Base-by-base conservation (phyloP, 2,329 filamentous ascomycete genomes). In the Claviceps lovelessii region DNA sequence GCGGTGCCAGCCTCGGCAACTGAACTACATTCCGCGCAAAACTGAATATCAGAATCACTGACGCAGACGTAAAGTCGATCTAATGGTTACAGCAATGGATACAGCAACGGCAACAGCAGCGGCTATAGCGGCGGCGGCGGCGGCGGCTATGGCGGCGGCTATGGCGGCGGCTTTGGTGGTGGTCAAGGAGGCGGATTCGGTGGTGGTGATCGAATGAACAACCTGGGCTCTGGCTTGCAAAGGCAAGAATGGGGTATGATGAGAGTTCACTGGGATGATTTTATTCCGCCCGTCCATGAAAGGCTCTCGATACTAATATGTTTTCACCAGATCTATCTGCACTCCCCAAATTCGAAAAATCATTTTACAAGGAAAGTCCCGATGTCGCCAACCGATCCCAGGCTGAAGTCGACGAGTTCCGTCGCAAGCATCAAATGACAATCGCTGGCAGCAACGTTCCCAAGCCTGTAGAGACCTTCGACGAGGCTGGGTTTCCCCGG, bases 341-440 rank as follows among this genome's bases (percentile, higher is more conserved):
- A 7, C 68, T 98, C 49, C 91, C 93, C 64, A 97, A 97, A 73
- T 98, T 98, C 74, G 93, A 98, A 70, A 98, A 98, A 75, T 90
- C 88, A 9, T 98, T 98, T 76, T 98, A 98, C 81, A 95, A 97
- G 77, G 93, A 97, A 74, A 84, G 93, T 68, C 79, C 85, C 37
- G 81, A 82, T 57, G 91, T 98, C 58, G 73, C 83, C 58, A 76
- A 72, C 64, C 88, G 93, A 66, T 83, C 88, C 13, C 70, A 80
- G 46, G 80, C 81, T 55, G 91, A 97, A 59, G 86, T 98, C 56
- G 86, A 90, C 33, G 86, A 84, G 55, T 98, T 95, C 78, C 87
- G 93, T 68, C 83, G 81, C 67, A 82, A 88, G 67, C 83, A 93
- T 65, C 78, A 88, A 66, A 96, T 98, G 72, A 80, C 89, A 49